Percentiles rank a stretch among this genome's conserved stretches.
These are phyloP conservation scores for Bolboschoenus planiculmis DNA, from an alignment of 176 grass and related monocot genomes.

Conservation along the genomic window DNA sequence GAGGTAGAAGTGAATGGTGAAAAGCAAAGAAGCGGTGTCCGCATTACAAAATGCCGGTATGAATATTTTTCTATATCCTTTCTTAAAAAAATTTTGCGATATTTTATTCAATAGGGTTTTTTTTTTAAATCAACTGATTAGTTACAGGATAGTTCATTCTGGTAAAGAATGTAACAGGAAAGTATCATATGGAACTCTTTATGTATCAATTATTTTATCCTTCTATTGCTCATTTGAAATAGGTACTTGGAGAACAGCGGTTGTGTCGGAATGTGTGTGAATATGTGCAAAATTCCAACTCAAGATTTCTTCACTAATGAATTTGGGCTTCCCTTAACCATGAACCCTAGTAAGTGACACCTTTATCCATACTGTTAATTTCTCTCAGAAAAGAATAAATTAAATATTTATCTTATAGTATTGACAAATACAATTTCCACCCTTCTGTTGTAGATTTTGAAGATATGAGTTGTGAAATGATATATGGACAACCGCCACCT, in stretches of 20 bases:
- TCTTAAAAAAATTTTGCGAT: not conserved
- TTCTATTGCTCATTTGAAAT: not conserved
- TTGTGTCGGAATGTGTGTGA: conserved; percentile 94
- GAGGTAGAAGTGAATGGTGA: conserved; percentile 72
- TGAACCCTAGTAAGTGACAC: conserved; percentile 72
- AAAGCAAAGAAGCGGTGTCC: conserved; percentile 67
- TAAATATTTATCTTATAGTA: not conserved
- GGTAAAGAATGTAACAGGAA: not conserved
- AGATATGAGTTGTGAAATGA: conserved; percentile 98
- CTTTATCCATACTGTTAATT: not conserved
- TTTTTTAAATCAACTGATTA: not conserved
- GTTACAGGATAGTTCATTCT: not conserved
- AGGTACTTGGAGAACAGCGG: conserved; percentile 84
- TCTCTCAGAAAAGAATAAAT: not conserved
- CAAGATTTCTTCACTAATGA: conserved; percentile 92
- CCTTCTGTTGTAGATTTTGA: conserved; percentile 60
- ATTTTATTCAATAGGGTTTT: not conserved
- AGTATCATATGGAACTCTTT: not conserved
- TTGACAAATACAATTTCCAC: not conserved
- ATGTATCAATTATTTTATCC: not conserved
- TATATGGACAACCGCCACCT: conserved; percentile 78
- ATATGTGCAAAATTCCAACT: conserved; percentile 85
- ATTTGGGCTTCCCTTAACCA: conserved; percentile 91
- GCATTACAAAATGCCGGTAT: conserved; percentile 75
- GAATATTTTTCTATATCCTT: not conserved